These are phyloP conservation scores for Coprinopsis sp. DNA, from an alignment of 768 basidiomycete genomes.

Conservation along the genomic window DNA sequence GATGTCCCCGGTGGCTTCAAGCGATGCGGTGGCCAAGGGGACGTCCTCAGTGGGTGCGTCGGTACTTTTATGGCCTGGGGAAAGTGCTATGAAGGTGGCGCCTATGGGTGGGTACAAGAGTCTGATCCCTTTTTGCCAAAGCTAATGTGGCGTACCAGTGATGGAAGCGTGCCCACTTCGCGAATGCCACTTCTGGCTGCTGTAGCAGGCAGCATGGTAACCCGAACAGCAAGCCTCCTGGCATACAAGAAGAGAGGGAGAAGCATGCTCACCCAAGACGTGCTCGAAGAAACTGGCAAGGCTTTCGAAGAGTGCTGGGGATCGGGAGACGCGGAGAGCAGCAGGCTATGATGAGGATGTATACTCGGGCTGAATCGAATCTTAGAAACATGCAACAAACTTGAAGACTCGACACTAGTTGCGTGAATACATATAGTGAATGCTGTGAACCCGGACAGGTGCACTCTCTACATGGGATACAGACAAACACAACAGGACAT, in stretches of 20 bases:
- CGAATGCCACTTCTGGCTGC: constrained; percentile 82
- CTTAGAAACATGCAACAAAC: too few species aligned
- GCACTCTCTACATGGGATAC: too few species aligned
- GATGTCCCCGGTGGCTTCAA: constrained; percentile 79
- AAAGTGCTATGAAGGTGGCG: constrained; percentile 84
- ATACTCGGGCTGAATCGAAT: too few species aligned
- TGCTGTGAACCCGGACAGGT: too few species aligned
- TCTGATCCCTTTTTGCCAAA: background rate
- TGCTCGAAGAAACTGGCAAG: constrained; percentile 58
- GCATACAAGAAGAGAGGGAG: constrained; percentile 77
- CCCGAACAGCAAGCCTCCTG: constrained; percentile 72
- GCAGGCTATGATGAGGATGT: too few species aligned
- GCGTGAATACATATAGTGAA: too few species aligned
- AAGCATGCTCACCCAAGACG: constrained; percentile 77
- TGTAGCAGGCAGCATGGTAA: constrained; percentile 83
- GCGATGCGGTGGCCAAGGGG: constrained; percentile 94
- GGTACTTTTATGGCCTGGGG: constrained; percentile 95
- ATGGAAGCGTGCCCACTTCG: constrained; percentile 50
- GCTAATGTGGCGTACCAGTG: constrained; percentile 30
- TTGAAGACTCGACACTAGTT: too few species aligned
- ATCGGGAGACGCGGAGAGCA: too few species aligned
- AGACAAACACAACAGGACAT: too few species aligned
- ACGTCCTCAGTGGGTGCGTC: constrained; percentile 78
- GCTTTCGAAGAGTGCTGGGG: constrained; percentile 73
- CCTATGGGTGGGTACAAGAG: constrained; percentile 58